Evolutionary conservation across 2,329 filamentous ascomycete genomes (phyloP).

Genomic region (Botrytis paeoniae): DNA sequence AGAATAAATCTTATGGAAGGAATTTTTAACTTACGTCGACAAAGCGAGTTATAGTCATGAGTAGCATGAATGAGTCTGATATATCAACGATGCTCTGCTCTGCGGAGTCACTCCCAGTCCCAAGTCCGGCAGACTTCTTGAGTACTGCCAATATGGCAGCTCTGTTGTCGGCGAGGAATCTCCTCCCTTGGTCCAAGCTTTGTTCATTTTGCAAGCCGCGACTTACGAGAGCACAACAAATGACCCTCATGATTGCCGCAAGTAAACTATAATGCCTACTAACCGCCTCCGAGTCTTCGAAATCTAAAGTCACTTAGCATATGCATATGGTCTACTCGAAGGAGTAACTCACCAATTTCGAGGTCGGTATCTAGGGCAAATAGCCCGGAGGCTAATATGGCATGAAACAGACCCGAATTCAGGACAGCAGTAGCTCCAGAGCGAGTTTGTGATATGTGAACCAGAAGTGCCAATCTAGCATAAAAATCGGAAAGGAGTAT

Average conservation of each 20-base stretch:
- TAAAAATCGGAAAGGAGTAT: conserved; percentile 50
- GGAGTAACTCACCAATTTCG: conserved; percentile 58
- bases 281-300: conserved; percentile 31
- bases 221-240: conserved; percentile 77
- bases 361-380: conserved; percentile 92
- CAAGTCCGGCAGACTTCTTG: conserved; percentile 82
- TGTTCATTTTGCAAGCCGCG: conserved; percentile 77
- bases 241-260: conserved; percentile 73
- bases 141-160: conserved; percentile 83
- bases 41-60: conserved; percentile 81
- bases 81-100: conserved; percentile 69
- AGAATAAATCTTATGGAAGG: neutral
- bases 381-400: conserved; percentile 76
- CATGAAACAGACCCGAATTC: conserved; percentile 81
- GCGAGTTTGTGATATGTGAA: conserved; percentile 79
- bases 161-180: conserved; percentile 79
- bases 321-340: conserved; percentile 18
- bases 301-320: conserved; percentile 30
- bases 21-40: conserved; percentile 64
- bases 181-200: conserved; percentile 68
- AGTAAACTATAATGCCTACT: conserved; percentile 67
- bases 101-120: conserved; percentile 45
- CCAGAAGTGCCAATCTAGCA: conserved; percentile 76
- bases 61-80: conserved; percentile 78
- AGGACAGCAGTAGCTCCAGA: conserved; percentile 84